Base-by-base conservation (phyloP, 441 rosid genomes). In the Bocquillonia castaneifolia region DNA sequence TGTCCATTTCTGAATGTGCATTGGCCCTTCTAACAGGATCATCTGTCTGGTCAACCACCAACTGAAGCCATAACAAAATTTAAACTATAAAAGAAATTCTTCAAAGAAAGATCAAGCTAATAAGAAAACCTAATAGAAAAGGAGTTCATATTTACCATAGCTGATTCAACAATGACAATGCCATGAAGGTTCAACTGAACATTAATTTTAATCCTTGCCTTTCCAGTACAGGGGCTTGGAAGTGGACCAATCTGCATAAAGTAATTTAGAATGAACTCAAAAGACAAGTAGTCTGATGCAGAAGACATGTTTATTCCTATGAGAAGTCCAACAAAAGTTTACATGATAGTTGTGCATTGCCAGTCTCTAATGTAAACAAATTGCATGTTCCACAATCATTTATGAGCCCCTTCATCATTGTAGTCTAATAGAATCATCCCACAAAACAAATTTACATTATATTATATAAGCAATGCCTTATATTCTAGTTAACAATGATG, bases 161-260 rank as follows among this genome's bases (percentile, higher is more conserved):
- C 88, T 28, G 90, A 81, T 69, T 80, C 81, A 64, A 80, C 80
- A 34, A 74, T 69, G 66, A 82, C 77, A 71, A 83, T 51, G 18
- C 88, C 84, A 66, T 85, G 86, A 71, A 85, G 83, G 53, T 83
- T 80, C 67, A 85, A 42, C 25, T 72, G 74, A 68, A 80, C 73
- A 72, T 77, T 83, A 60, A 85, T 80, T 83, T 83, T 85, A 67
- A 85, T 73, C 71, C 59, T 85, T 50, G 77, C 74, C 66, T 75
- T 79, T 67, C 79, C 80, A 52, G 70, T 47, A 34, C 36, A 32
- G 32, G 74, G 74, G 69, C 61, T 75, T 64, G 80, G 76, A 14
- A 82, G 62, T 64, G 90, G 86, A 54, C 82, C 88, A 77, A 85
- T 76, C 90, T 85, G 82, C 80, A 76, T 44, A 64, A 67, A 66